These are phyloP conservation scores for Clavispora carvajalis DNA, from an alignment of 805 yeast genomes.

Conservation along the genomic window DNA sequence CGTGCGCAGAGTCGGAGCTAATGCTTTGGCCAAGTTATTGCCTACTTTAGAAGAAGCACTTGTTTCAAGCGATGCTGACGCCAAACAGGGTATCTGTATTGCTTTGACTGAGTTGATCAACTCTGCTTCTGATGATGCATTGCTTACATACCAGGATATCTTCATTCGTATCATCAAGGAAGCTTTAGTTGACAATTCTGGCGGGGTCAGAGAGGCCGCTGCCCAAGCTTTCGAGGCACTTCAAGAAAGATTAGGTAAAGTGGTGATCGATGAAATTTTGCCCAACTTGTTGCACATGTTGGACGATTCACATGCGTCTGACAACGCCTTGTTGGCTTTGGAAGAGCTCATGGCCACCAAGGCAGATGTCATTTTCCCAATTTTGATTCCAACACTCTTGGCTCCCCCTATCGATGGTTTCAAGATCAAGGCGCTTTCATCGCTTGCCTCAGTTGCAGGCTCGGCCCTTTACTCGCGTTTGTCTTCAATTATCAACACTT, in stretches of 20 bases:
- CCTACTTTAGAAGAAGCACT: constrained; percentile 77
- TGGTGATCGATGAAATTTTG: constrained; percentile 81
- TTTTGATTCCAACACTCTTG: constrained; percentile 78
- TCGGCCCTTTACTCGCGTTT: constrained; percentile 69
- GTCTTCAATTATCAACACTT: constrained; percentile 64
- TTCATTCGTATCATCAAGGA: constrained; percentile 73
- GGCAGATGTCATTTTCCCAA: constrained; percentile 90
- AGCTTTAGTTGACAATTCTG: constrained; percentile 70
- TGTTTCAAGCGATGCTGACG: constrained; percentile 62
- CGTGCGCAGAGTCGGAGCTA: constrained; percentile 89
- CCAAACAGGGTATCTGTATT: constrained; percentile 94
- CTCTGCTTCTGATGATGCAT: constrained; percentile 59
- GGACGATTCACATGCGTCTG: constrained; percentile 49
- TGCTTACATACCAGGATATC: constrained; percentile 58
- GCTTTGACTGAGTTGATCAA: constrained; percentile 83
- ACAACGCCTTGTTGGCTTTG: constrained; percentile 78
- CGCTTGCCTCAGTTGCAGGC: constrained; percentile 89
- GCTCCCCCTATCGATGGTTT: constrained; percentile 74
- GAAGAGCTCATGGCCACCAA: constrained; percentile 89
- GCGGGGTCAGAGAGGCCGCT: constrained; percentile 81
- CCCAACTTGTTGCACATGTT: constrained; percentile 76
- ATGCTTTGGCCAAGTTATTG: constrained; percentile 74
- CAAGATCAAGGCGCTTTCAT: constrained; percentile 83
- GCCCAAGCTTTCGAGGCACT: constrained; percentile 86
- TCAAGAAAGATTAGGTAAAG: constrained; percentile 75